phyloP scores from a whole-genome alignment of 495 filamentous ascomycete species.

The Talaromyces liani region DNA sequence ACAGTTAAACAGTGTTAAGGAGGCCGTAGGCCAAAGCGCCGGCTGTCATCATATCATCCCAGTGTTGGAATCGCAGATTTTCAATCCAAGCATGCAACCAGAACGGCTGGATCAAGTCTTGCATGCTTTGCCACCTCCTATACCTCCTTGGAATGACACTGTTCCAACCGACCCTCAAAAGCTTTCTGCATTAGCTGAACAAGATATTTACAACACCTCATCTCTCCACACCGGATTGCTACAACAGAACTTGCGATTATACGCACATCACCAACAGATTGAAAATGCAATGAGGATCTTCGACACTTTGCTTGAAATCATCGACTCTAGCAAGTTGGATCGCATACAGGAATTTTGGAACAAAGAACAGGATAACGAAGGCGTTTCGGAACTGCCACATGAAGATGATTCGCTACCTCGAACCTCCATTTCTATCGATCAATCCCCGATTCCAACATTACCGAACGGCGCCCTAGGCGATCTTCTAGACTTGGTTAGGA shows the following conservation, averaged over 20 bases:
- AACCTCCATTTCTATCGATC: constrained; percentile 11
- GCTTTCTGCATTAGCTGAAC: constrained; percentile 18
- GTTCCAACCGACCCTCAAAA: constrained; percentile 13
- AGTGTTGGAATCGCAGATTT: constrained; percentile 39
- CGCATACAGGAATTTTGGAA: constrained; percentile 31
- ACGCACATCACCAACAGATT: constrained; percentile 17
- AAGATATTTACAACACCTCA: constrained; percentile 31
- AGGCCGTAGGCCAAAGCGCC: constrained; percentile 19
- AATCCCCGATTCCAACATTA: constrained; percentile 36
- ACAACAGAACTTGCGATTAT: constrained; percentile 28
- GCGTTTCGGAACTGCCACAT: constrained; percentile 1
- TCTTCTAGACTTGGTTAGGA: constrained; percentile 47
- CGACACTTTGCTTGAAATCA: constrained; percentile 27
- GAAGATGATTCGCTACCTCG: constrained; percentile 13
- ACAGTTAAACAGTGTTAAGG: constrained; percentile 8
- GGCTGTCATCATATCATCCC: constrained; percentile 42
- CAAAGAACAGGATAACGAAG: constrained; percentile 11
- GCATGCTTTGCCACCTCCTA: constrained; percentile 24
- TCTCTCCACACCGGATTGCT: constrained; percentile 29
- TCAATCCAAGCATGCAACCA: constrained; percentile 32
- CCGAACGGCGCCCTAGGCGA: constrained; percentile 40
- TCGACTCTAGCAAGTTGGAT: constrained; percentile 33
- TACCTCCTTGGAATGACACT: constrained; percentile 28
- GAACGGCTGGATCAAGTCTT: constrained; percentile 30
- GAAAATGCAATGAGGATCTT: constrained; percentile 24